Conservation (phyloP, 352 stramenopile genomes). For the Saprolegnia parasitica region DNA sequence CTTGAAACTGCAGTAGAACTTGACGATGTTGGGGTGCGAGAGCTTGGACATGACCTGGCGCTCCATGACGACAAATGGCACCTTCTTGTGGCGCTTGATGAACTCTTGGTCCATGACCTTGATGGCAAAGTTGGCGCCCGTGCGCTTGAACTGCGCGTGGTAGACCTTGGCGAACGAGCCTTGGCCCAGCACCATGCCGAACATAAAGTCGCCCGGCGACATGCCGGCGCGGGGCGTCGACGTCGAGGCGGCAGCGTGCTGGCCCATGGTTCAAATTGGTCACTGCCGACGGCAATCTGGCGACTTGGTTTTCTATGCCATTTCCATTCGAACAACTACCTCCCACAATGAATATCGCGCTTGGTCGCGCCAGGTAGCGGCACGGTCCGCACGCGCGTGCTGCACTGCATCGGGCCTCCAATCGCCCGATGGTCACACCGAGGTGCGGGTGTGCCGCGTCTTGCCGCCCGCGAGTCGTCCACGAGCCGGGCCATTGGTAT, state of each 20-base stretch:
- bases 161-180: slow-evolving; percentile 75
- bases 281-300: neutral
- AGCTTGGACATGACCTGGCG: slow-evolving; percentile 87
- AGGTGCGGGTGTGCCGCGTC: no score
- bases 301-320: neutral
- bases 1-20: slow-evolving; percentile 89
- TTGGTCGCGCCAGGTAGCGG: no score
- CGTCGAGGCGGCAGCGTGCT: neutral
- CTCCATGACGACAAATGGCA: slow-evolving; percentile 90
- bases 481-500: no score
- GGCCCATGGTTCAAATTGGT: neutral
- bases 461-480: no score
- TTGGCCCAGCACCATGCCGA: slow-evolving; percentile 81
- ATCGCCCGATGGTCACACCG: no score
- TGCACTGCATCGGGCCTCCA: no score
- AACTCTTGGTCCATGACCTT: slow-evolving; percentile 92
- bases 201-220: slow-evolving; percentile 83
- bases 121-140: slow-evolving; percentile 76
- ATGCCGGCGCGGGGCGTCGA: neutral
- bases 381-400: no score
- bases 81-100: slow-evolving; percentile 89
- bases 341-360: neutral
- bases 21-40: slow-evolving; percentile 82
- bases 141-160: slow-evolving; percentile 87
- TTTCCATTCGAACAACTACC: slow-evolving; percentile 3